A percentile compares a stretch with the other conserved stretches of the same genome.
Evolutionary conservation across 2,329 filamentous ascomycete species (phyloP).

Genomic region (Cladosporium sphaerospermum): DNA sequence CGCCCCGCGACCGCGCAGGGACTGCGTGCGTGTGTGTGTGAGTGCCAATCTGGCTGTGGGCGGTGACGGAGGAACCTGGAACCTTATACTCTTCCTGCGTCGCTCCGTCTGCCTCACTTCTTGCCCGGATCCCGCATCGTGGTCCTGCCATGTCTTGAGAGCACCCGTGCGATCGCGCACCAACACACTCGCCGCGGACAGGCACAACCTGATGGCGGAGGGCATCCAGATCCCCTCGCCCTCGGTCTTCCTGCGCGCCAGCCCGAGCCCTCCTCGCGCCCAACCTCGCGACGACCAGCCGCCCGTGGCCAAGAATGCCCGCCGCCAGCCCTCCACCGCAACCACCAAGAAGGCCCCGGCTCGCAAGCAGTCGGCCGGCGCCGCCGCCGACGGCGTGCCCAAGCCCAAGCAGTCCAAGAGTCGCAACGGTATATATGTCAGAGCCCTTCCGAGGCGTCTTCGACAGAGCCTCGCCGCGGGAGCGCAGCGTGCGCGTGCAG

Average conservation of each 20-base stretch:
- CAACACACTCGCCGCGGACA: conserved; percentile 1
- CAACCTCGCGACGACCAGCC: conserved; percentile 24
- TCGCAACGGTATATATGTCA: conserved; percentile 57
- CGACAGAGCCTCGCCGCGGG: background rate
- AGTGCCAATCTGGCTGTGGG: background rate
- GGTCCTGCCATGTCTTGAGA: conserved; percentile 7
- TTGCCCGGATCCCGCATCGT: conserved; percentile 15
- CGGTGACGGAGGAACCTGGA: background rate
- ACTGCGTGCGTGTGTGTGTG: background rate
- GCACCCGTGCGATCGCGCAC: conserved; percentile 10
- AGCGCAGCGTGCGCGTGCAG: background rate
- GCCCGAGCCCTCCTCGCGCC: conserved; percentile 21
- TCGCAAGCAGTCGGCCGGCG: conserved; percentile 14
- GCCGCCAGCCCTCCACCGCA: conserved; percentile 15
- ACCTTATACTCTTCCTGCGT: conserved; percentile 8
- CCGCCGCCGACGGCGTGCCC: conserved; percentile 24
- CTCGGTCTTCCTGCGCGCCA: conserved; percentile 46
- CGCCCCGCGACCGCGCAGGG: background rate
- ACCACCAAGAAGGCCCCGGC: conserved; percentile 19
- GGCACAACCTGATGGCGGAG: conserved; percentile 41
- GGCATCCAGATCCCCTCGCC: conserved; percentile 54
- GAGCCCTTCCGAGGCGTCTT: conserved; percentile 5
- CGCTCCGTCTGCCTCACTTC: background rate
- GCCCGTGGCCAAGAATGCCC: conserved; percentile 21
- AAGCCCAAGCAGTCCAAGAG: conserved; percentile 71